Evolutionary conservation across 345 rosid species (phyloP), one percentile per base, ranked within the genome.

Genomic region (Geranium brycei): DNA sequence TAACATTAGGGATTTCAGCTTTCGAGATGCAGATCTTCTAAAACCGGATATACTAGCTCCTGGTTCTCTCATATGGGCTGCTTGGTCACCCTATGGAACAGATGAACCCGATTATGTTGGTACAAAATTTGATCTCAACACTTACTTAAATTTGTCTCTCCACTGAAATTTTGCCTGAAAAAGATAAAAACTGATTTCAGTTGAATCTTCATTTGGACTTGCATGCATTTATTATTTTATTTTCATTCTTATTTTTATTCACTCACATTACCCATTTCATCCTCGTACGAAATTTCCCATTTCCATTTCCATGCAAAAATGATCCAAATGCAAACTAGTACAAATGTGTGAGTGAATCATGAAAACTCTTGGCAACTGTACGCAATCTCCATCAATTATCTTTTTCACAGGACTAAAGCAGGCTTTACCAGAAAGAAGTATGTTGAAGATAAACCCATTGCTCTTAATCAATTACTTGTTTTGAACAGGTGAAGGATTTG

Each of bases 21-120:
- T 85, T 76, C 86, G 74, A 69, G 99, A 93, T 80, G 97, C 99
- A 4, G 99, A 93, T 83, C 95, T 93, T 68, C 97, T 93, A 64
- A 93, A 93, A 75, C 99, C 99, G 18, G 99, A 93, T 73, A 90
- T 93, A 64, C 73, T 93, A 65, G 99, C 99, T 67, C 99, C 99
- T n/a, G 99, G 99, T 63, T 80, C 97, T 71, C 79, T 93, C 58
- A 93, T 93, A 65, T 93, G 99, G 99, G 92, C 99, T 66, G 99
- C 99, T 38, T 93, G 99, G 99, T 90, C 99, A 59, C 87, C 82
- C n/a, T 90, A 93, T 79, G 99, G 99, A 77, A 93, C 97, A 1
- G 99, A 93, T 65, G 99, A 93, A 67, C 78, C 91, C 70, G 91
- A 93, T 72, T 93, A 79, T 30, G 72, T 74, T 31, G 99, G 99